phyloP scores from a whole-genome alignment of 768 basidiomycete species.

The Suillus sp. region DNA sequence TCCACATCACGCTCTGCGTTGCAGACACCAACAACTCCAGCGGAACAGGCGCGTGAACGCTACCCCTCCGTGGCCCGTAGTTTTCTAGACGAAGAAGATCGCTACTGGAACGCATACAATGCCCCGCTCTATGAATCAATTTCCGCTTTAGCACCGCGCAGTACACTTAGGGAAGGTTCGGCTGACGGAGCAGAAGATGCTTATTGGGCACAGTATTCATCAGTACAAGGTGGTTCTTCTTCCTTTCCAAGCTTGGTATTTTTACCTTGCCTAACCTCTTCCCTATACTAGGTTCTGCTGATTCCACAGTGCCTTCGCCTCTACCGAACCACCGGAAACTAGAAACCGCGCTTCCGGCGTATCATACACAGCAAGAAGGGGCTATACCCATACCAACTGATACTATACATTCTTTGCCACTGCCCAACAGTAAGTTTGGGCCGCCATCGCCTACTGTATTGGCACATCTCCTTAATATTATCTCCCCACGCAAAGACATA shows the following conservation, averaged over 20 bases:
- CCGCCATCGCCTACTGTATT: conserved; percentile 32
- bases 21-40: conserved; percentile 28
- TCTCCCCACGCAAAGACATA: conserved; percentile 29
- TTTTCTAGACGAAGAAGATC: conserved; percentile 42
- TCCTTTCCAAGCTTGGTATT: background rate
- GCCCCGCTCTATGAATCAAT: conserved; percentile 34
- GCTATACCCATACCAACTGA: conserved; percentile 18
- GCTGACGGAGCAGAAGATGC: conserved; percentile 50
- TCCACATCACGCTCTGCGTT: conserved; percentile 34
- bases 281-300: conserved; percentile 57
- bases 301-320: conserved; percentile 68
- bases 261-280: conserved; percentile 13
- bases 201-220: conserved; percentile 76
- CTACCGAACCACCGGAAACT: conserved; percentile 34
- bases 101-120: conserved; percentile 73
- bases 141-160: conserved; percentile 20
- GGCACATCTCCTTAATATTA: conserved; percentile 26
- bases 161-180: conserved; percentile 16
- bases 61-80: conserved; percentile 5
- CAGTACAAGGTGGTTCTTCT: conserved; percentile 60
- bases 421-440: conserved; percentile 12
- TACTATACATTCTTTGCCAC: conserved; percentile 22
- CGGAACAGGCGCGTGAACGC: conserved; percentile 8
- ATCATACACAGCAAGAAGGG: conserved; percentile 15
- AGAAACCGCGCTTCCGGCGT: conserved; percentile 15